Evolutionary conservation across 805 yeast species (phyloP).

Genomic region (Saccharomyces kudriavzevii): DNA sequence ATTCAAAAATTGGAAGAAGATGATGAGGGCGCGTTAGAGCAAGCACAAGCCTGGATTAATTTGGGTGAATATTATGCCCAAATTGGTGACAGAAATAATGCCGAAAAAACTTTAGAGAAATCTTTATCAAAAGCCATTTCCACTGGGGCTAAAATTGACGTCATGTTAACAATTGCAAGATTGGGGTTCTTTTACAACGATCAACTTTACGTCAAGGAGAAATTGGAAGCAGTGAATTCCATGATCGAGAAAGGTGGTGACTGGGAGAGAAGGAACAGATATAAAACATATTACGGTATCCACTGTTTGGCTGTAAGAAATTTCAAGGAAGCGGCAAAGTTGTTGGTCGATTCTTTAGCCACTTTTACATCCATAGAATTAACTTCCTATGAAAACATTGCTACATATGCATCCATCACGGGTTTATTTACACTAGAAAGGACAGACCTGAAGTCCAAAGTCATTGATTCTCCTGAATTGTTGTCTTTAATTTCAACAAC

Average conservation of each 20-base stretch:
- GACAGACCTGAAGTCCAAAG: conserved; percentile 71
- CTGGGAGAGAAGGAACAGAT: conserved; percentile 96
- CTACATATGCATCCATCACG: conserved; percentile 78
- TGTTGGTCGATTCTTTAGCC: conserved; percentile 84
- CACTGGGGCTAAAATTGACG: conserved; percentile 85
- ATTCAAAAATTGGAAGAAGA: conserved; percentile 44
- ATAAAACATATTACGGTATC: conserved; percentile 84
- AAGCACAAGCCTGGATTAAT: conserved; percentile 64
- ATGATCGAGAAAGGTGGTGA: conserved; percentile 96
- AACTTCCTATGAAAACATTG: conserved; percentile 82
- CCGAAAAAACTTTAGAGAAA: conserved; percentile 55
- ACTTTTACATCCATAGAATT: conserved; percentile 92
- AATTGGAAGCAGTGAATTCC: conserved; percentile 61
- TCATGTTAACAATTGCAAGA: conserved; percentile 71
- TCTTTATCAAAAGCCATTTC: conserved; percentile 76
- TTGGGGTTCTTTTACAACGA: conserved; percentile 87
- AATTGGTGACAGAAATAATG: conserved; percentile 73
- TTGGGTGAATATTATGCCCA: conserved; percentile 83
- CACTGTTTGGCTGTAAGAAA: conserved; percentile 77
- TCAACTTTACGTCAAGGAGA: conserved; percentile 55
- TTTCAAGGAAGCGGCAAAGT: conserved; percentile 74
- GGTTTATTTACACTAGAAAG: conserved; percentile 80
- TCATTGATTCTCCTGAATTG: conserved; percentile 91
- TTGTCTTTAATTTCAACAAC: conserved; percentile 69
- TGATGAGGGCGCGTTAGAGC: conserved; percentile 80